Evolutionary conservation across 108 stramenopile genomes (phyloP), one percentile per base, ranked within the genome.

Genomic region (Skeletonema potamos): DNA sequence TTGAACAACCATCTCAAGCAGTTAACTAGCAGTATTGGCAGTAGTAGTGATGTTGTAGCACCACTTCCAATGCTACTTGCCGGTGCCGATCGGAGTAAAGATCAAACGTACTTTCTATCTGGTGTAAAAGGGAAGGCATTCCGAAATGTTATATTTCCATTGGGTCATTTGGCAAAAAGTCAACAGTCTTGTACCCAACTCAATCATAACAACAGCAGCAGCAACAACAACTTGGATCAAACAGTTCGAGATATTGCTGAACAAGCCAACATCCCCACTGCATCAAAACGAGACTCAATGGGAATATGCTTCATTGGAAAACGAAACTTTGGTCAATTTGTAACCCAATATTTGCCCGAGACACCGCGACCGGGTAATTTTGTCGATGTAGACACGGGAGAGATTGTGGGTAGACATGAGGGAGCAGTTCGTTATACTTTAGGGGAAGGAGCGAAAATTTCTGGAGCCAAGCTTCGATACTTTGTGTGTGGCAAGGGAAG

Each of bases 301-400:
- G 98, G 98, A 3, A 96, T 99, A 62, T 99, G 98, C 71, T 99
- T 97, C 81, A 87, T 99, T 8, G 97, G 97, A 34, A 96, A 96
- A 73, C 87, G 96, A 34, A 83, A 86, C 43, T 91, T 96, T 83
- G 86, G 81, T 15, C 81, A 87, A 0, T 99, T 97, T 68, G 66
- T 98, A 26, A 80, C 90, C 4, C 80, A 96, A 67, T 97, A 96
- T 73, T 37, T 97, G 20, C 64, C 79, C 8, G 74, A 79, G 28
- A 24, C 46, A 12, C 54, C 72, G 26, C 26, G 43, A 3, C 68
- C 75, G 54, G 89, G 93, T 44, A 54, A 72, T 26, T 96, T 94
- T 68, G 82, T 93, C 30, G 86, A 90, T 69, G 81, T 95, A 11
- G 92, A 94, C 27, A 89, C 88, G 22, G 85, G 84, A 15, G 64